Evolutionary conservation across 139 green algal species (phyloP), one percentile per base, ranked within the genome.

Genomic region (Diplosphaera chodatii): DNA sequence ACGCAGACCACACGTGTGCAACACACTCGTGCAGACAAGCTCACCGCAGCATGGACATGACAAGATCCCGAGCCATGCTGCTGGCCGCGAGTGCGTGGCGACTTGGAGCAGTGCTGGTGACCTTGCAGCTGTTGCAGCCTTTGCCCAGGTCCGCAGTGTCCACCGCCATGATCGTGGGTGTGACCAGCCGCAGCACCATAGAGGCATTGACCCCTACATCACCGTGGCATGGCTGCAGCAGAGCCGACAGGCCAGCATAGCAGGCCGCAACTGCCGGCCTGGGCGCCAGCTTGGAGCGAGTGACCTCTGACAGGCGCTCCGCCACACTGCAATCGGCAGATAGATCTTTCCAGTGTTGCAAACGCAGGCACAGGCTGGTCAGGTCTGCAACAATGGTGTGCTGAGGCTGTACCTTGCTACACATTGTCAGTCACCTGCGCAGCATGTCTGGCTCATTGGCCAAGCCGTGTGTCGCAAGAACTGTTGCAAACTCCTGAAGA

Each of bases 191-290:
- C 66, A 87, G 68, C 33, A 91, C 64, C 22, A 71, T 37, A 8
- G 82, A 77, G 15, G 78, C 64, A 2, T 63, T 71, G 6, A 83
- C 77, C 3, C 55, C 31, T n/a, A 81, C 40, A 56, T 28, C 41
- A 5, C 79, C 86, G 66, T 90, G 85, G 29, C n/a, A 34, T 18
- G 73, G 68, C 29, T 77, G 31, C 62, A 91, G 32, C n/a, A 89
- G 41, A 1, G 66, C 37, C 34, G 66, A 22, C 63, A 91, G 70
- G 25, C 78, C 28, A 1, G 27, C 41, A 37, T 78, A 84, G 15
- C 78, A 82, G 6, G 77, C 79, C 22, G 70, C 56, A 1, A 55
- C 66, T 1, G 78, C 67, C 32, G 34, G 55, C 15, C 65, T 70
- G 70, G 70, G 71, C 68, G 28, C 59, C 33, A 40, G 1, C 31